Base-by-base conservation (phyloP, 1,284 basidiomycete genomes). In the Jaminaea rosea region DNA sequence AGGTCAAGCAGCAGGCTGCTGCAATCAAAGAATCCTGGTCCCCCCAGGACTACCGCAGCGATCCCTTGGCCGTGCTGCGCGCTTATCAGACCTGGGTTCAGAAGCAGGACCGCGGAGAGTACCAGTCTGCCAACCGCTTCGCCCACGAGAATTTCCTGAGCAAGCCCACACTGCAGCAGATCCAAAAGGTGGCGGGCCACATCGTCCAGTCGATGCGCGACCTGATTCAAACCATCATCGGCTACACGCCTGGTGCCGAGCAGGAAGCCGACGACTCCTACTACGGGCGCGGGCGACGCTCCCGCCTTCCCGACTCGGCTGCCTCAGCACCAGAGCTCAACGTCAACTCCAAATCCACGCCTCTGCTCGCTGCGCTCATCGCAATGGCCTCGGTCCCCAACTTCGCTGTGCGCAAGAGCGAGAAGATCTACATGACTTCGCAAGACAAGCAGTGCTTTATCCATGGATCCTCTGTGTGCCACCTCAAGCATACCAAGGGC, bases 371-470 rank as follows among this genome's bases (percentile, higher is more conserved):
- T 10, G 88, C 86, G 1, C 78, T 97, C 49, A 86, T 96, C 62
- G 83, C 90, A 2, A 82, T 89, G 49, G 88, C 88, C 0, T 83
- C 82, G 0, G 88, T 91, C 61, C 92, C 92, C n/a, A 93, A 94
- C 75, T 94, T 91, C 76, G 91, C 88, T 2, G 82, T 96, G 49
- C 79, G 86, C 31, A 83, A 81, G n/a, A 81, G 82, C 5, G 84
- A 86, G 46, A 84, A 80, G 71, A 79, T 79, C 1, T 84, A 85
- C 63, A 80, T 88, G 21, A 96, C 92, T 2, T 79, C 82, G 15
- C 82, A 84, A 63, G 92, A 97, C 69, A 92, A 88, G 82, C 89
- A 91, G 59, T 57, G 80, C 8, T 80, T 86, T 60, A 87, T 94
- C 55, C 89, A 93, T 69, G 83, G 86, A 0, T 85, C 85, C 4